Conservation (phyloP, 75 land plant genomes). For the Cupressus sempervirens region DNA sequence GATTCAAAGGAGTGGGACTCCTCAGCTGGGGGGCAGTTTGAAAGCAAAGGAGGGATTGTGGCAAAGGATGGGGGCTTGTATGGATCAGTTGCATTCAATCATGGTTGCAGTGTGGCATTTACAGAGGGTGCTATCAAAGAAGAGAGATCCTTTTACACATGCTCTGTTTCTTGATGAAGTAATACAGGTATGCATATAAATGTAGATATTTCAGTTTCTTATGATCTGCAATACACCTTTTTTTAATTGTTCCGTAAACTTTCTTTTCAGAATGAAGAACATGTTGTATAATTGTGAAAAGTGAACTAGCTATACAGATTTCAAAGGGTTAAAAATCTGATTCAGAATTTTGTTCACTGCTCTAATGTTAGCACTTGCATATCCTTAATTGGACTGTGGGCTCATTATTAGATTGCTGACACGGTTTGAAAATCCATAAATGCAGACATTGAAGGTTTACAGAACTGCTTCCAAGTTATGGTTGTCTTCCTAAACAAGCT, state of each 20-base stretch:
- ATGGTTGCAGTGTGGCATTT: slow-evolving; percentile 92
- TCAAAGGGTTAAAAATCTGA: too few species aligned
- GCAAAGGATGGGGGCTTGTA: slow-evolving; percentile 81
- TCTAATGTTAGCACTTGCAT: not conserved
- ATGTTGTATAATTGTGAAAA: not conserved
- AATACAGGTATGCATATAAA: slow-evolving; percentile 50
- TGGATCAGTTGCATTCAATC: slow-evolving; percentile 83
- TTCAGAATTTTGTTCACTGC: too few species aligned
- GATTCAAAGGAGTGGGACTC: slow-evolving; percentile 78
- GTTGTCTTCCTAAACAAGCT: not conserved
- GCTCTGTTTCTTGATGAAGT: slow-evolving; percentile 87
- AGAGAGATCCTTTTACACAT: slow-evolving; percentile 91
- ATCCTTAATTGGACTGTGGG: not conserved
- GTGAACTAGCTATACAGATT: not conserved
- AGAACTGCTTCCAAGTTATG: not conserved
- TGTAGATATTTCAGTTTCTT: slow-evolving; percentile 11
- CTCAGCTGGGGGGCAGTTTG: slow-evolving; percentile 79
- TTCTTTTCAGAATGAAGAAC: not conserved
- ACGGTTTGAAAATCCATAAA: not conserved
- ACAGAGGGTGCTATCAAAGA: slow-evolving; percentile 93
- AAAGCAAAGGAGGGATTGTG: slow-evolving; percentile 88
- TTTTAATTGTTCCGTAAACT: not conserved
- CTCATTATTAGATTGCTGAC: not conserved
- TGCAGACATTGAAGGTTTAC: not conserved
- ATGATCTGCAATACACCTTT: not conserved